Evolutionary conservation across 768 basidiomycete genomes (phyloP), one percentile per base, ranked within the genome.

Genomic region (Melanogaster broomeanus): DNA sequence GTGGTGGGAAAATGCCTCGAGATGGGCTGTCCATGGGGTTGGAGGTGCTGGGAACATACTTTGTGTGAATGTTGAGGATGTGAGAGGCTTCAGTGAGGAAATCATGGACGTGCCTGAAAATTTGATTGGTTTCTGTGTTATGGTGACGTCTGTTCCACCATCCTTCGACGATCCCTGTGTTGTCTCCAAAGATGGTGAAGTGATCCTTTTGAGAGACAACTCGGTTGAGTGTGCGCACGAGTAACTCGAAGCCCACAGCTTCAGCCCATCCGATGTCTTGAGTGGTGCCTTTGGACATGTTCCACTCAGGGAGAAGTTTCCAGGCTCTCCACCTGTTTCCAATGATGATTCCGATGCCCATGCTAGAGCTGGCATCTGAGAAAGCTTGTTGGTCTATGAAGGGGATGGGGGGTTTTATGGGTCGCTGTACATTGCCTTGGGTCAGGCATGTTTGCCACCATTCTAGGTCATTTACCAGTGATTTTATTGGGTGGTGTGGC

Each of bases 371-470:
- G 12, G 57, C 57, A 41, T 61, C 60, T 7, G 53, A 61, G 30
- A 38, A 62, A 0, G 51, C 54, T n/a, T n/a, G n/a, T 2, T 8
- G 11, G 37, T 38, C 37, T 16, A 0, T 15, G 12, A 9, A 18
- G 51, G 39, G 19, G 16, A 27, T 7, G 11, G 49, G 38, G 41
- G 58, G 28, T 12, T 18, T 7, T 44, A 38, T 28, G 22, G 24
- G 34, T 7, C 30, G 45, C 1, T 45, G 1, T 0, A 40, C 10
- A 18, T 60, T 3, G 16, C 37, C 37, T 16, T 19, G 16, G 7
- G 7, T 11, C 19, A 38, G 37, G 1, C 28, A 8, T 34, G 27
- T 0, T 0, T 6, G 5, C 74, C 75, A 77, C 76, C 76, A 78
- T 0, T 25, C 1, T 0, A 77, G 58, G 30, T 77, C 70, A 0